Conservation (phyloP, 768 basidiomycete genomes). For the Mycena epipterygia region DNA sequence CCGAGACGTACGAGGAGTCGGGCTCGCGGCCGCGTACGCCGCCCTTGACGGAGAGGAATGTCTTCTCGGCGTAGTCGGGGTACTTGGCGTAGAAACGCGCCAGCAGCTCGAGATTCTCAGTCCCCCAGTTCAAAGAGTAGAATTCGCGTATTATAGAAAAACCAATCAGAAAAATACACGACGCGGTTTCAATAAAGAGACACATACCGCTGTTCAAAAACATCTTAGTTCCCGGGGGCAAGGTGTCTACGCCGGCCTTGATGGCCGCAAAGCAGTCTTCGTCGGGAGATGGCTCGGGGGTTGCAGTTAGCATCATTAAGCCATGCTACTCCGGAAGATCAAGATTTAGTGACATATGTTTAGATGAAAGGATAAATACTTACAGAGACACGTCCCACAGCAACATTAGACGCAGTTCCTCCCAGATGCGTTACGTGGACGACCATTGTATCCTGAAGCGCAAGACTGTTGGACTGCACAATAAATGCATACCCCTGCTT, state of each 20-base stretch:
- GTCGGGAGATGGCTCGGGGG: constrained; percentile 63
- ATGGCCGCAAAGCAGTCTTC: constrained; percentile 74
- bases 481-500: no score
- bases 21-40: background rate
- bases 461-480: no score
- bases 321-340: constrained; percentile 31
- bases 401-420: constrained; percentile 17
- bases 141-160: constrained; percentile 18
- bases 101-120: constrained; percentile 56
- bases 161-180: no score
- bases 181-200: background rate
- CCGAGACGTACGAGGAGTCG: constrained; percentile 28
- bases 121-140: constrained; percentile 5
- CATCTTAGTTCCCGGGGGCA: constrained; percentile 61
- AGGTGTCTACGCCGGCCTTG: constrained; percentile 61
- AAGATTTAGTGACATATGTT: background rate
- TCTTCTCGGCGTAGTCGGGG: constrained; percentile 49
- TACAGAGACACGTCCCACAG: constrained; percentile 20
- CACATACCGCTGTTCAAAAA: constrained; percentile 37
- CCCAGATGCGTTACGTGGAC: background rate
- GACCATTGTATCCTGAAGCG: no score
- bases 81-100: constrained; percentile 62
- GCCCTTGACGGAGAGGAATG: constrained; percentile 53
- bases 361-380: background rate
- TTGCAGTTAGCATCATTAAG: constrained; percentile 37